Conservation (phyloP, 345 rosid genomes). For the Aquilaria yunnanensis region DNA sequence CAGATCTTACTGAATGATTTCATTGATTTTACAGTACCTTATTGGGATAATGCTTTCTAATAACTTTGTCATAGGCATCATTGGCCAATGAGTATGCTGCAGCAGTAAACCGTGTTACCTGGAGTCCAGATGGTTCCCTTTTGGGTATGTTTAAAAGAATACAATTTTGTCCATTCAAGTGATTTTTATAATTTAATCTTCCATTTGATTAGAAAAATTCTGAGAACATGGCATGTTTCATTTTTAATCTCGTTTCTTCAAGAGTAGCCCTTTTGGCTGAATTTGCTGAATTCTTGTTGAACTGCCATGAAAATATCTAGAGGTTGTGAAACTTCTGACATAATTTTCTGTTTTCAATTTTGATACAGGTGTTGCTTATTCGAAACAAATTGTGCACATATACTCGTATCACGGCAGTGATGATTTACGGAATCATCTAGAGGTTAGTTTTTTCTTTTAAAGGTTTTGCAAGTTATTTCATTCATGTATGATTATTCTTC, state of each 20-base stretch:
- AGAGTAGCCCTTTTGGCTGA: background rate
- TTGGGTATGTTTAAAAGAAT: slow-evolving; percentile 11
- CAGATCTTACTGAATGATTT: background rate
- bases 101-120: slow-evolving; percentile 22
- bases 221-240: background rate
- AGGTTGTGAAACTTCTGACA: background rate
- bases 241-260: background rate
- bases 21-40: background rate
- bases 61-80: slow-evolving; percentile 7
- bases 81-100: slow-evolving; percentile 17
- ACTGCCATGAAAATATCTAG: background rate
- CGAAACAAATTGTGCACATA: slow-evolving; percentile 30
- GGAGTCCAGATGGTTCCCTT: slow-evolving; percentile 23
- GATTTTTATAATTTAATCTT: background rate
- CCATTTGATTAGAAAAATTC: background rate
- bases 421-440: slow-evolving; percentile 18
- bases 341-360: background rate
- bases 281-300: too few relatives aligned
- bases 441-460: slow-evolving; percentile 17
- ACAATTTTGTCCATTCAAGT: background rate
- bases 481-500: too few relatives aligned
- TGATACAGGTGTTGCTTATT: slow-evolving; percentile 34
- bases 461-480: too few relatives aligned
- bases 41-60: background rate
- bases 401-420: slow-evolving; percentile 26